Base-by-base conservation (phyloP, 495 filamentous ascomycete genomes). In the Penicillium robsamsonii region DNA sequence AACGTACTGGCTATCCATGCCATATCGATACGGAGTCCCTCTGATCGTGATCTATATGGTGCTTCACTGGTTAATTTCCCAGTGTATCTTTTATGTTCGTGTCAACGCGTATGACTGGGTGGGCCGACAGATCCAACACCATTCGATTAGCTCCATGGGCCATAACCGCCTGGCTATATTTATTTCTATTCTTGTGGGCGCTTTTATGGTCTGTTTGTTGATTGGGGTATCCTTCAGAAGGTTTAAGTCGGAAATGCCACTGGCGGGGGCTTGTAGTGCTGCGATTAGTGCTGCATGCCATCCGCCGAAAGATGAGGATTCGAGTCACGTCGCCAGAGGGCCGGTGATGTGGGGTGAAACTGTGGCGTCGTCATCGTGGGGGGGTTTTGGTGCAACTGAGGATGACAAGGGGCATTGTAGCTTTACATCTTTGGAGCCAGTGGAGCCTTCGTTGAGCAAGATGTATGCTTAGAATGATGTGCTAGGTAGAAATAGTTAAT, bases 41-140 rank as follows among this genome's bases (percentile, higher is more conserved):
- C 55, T 76, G 2, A 37, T 71, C 17, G 25, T 57, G 2, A 20
- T 55, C 0, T 68, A 63, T 3, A 65, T 59, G 8, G 15, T 70
- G 0, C 56, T 75, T 1, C 78, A 80, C 46, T 78, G 74, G 71
- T 62, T 75, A 2, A 53, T 74, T 3, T 79, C 77, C 1, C 71
- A 81, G 50, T 65, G 67, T 25, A 54, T 77, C 1, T 79, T 75
- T 47, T 64, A 75, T 38, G 40, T 67, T 2, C 24, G 42, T 10
- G 27, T 64, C 61, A 66, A 30, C 60, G 63, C 62, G 2, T 44
- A 65, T 50, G 27, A 47, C 30, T 5, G 8, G n/a, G 3, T 30
- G 2, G 25, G 25, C 13, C 29, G 30, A n/a, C 13, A 8, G 9
- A 25, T 22, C 5, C 11, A 46, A 3, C 9, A 22, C n/a, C 9